Evolutionary conservation across 257 asterid genomes (phyloP).

Genomic region (Capsicum pubescens): DNA sequence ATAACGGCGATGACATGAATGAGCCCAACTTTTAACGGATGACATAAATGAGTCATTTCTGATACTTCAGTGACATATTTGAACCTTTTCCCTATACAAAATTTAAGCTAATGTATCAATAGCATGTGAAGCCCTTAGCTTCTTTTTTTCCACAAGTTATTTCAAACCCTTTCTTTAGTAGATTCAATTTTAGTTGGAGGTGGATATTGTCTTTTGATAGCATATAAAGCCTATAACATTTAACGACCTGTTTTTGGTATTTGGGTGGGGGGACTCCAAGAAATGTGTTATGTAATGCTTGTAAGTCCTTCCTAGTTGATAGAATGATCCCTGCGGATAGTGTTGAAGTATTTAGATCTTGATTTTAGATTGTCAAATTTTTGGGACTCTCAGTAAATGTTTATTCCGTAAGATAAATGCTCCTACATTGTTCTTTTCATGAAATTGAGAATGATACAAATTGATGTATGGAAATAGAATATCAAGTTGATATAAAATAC

Average conservation of each 20-base stretch:
- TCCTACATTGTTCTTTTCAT: neutral
- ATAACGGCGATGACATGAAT: no score
- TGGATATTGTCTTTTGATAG: neutral
- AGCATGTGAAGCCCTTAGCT: neutral
- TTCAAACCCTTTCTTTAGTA: neutral
- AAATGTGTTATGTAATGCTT: neutral
- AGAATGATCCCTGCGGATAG: neutral
- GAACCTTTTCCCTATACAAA: neutral
- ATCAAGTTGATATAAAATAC: neutral
- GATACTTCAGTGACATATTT: no score
- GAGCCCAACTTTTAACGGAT: no score
- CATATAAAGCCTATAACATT: neutral
- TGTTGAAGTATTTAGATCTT: neutral
- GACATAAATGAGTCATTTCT: no score
- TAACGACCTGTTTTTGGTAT: neutral
- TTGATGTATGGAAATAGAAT: neutral
- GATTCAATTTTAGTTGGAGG: neutral
- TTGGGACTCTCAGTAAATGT: constrained; percentile 11
- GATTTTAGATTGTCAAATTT: neutral
- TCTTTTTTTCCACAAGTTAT: neutral
- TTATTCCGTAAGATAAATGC: neutral
- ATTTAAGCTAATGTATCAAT: neutral
- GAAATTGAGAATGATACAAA: neutral
- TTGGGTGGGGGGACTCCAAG: neutral
- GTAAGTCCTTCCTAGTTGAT: neutral